phyloP scores from a whole-genome alignment of 768 basidiomycete species.

The Rhodotorula toruloides region DNA sequence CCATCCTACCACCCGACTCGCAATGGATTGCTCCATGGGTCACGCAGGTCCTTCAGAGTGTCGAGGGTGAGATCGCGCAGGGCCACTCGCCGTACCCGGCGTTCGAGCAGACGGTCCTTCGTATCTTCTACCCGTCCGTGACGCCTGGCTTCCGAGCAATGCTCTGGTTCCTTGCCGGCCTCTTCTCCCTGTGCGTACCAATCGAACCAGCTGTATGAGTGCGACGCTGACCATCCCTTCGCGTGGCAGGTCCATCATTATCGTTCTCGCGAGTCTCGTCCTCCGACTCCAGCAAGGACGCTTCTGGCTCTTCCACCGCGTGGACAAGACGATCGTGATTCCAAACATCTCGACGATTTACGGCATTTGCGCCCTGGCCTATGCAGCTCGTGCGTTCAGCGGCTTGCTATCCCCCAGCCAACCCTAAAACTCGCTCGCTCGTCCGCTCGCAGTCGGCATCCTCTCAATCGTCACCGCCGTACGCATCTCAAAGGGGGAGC shows the following conservation, averaged over 20 bases:
- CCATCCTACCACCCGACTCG: too few species aligned
- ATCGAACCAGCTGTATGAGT: not conserved
- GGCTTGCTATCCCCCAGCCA: not conserved
- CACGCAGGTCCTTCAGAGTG: too few species aligned
- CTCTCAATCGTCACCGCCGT: slow-evolving; percentile 1
- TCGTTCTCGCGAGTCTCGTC: slow-evolving; percentile 9
- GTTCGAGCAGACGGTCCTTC: not conserved
- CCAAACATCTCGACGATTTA: slow-evolving; percentile 8
- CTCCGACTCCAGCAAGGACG: slow-evolving; percentile 6
- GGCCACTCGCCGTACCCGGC: slow-evolving; percentile 1
- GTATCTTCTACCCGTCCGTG: slow-evolving; percentile 4
- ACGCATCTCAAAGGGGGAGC: not conserved
- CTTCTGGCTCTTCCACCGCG: slow-evolving; percentile 16
- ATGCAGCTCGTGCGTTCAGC: slow-evolving; percentile 1
- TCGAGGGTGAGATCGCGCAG: not conserved
- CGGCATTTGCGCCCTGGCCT: slow-evolving; percentile 14
- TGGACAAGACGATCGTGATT: slow-evolving; percentile 13
- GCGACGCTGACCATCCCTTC: not conserved
- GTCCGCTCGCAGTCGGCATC: slow-evolving; percentile 6
- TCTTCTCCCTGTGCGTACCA: slow-evolving; percentile 7
- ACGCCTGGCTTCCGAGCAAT: not conserved
- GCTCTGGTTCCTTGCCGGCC: slow-evolving; percentile 3
- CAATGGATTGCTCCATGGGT: too few species aligned
- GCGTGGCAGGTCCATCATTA: not conserved
- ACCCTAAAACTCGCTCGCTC: not conserved